Evolutionary conservation across 2,329 filamentous ascomycete genomes (phyloP), one percentile per base, ranked within the genome.

Genomic region (Dactylellina sp.): DNA sequence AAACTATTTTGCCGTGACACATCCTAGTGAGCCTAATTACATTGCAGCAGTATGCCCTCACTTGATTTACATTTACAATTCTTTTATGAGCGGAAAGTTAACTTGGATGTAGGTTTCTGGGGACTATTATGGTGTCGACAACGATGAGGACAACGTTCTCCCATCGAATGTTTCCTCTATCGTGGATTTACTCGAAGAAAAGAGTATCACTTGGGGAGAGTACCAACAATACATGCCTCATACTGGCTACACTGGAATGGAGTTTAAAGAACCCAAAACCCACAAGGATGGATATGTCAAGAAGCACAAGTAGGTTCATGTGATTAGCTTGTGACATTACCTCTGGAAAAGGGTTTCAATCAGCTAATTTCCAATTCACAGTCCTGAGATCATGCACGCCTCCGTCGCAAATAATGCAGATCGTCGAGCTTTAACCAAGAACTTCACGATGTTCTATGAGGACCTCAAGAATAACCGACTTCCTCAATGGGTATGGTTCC

Each of bases 141-240:
- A 90, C 77, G 90, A 93, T 80, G 82, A 86, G 77, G 87, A 91
- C 80, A 85, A 84, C 71, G 82, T 84, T 50, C 79, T 88, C 37
- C 85, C 85, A 35, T 77, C 80, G 71, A 91, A 91, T 78, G 82
- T 91, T 46, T 89, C 87, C 7, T 88, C 88, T 7, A 81, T 91
- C 18, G 83, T 88, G n/a, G 89, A 92, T 80, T 83, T 92, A 56
- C 86, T 91, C 18, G 88, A 91, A 75, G 84, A 85, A 76, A 86
- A 85, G 78, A 83, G 84, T 61, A 88, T 92, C 79, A 85, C 85
- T 1, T 92, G 89, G 89, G 89, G 83, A 56, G 83, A 89, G 76
- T 95, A 94, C 82, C 87, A 93, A 80, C 91, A 95, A 80, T 89
- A 91, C 78, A 85, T 90, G 84, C 91, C 91, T 1, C 92, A 88